Evolutionary conservation across 805 yeast species (phyloP), one percentile per base, ranked within the genome.

Genomic region (Hyphopichia homilentoma): DNA sequence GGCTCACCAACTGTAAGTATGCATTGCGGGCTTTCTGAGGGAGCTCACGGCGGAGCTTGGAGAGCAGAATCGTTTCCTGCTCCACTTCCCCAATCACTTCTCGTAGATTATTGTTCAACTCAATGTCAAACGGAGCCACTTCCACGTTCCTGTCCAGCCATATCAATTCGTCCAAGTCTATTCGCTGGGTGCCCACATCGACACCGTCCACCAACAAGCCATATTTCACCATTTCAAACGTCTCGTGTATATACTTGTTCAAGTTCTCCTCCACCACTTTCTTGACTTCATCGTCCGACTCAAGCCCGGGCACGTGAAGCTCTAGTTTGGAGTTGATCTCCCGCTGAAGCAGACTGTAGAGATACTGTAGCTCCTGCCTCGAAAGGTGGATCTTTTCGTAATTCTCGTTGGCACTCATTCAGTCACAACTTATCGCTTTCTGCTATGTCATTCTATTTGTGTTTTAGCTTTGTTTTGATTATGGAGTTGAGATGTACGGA

Each of bases 91-190:
- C 68, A 40, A 83, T 74, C 30, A 75, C 44, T 30, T 68, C 63
- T 29, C 90, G 62, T 18, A 84, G 69, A 34, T 65, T 52, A 36
- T 74, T 79, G 52, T 82, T 81, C 37, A 83, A 54, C 13, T 70
- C 78, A 24, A 71, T 57, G 48, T 85, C 90, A 53, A 81, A 83
- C 1, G 89, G 87, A 50, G 81, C 93, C 6, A 77, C 68, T 36
- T 70, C 70, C 35, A 61, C 67, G 24, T 33, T 12, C 2, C 33
- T 44, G 48, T 33, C 44, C 39, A 15, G 47, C 25, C 23, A 16
- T 18, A 27, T 1, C 7, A 27, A 18, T 7, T 27, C 30, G 16
- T 27, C n/a, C 14, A 27, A 37, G 40, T 11, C 14, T 8, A 5
- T 17, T 7, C 46, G 34, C 11, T 45, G 43, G 8, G 40, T 52